Evolutionary conservation across 441 rosid species (phyloP).

Genomic region (Biscutella laevigata): DNA sequence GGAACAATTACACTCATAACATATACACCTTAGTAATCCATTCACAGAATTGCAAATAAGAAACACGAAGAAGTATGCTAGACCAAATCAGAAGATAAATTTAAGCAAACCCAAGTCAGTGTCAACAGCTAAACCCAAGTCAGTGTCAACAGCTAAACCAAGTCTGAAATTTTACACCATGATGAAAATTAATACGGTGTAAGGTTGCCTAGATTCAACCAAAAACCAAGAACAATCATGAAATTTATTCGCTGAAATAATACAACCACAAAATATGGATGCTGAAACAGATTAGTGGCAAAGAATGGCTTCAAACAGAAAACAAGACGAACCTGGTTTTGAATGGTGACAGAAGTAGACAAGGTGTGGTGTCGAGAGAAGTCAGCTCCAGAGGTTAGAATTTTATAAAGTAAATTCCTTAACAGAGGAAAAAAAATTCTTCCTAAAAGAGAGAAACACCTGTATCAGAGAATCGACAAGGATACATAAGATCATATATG

Average conservation of each 20-base stretch:
- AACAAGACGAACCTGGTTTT: slow-evolving; percentile 11
- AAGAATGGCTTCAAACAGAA: not conserved
- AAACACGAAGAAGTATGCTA: not conserved
- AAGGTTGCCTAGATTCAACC: too few species aligned
- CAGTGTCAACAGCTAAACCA: too few species aligned
- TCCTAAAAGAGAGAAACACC: not conserved
- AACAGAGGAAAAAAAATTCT: not conserved
- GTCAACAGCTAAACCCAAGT: too few species aligned
- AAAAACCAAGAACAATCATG: not conserved
- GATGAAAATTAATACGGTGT: too few species aligned
- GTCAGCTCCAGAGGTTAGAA: slow-evolving; percentile 13
- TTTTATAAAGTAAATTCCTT: not conserved
- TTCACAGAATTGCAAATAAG: not conserved
- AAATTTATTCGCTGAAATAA: not conserved
- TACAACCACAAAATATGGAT: not conserved
- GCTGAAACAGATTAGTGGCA: not conserved
- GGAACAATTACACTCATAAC: too few species aligned
- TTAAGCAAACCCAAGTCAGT: not conserved
- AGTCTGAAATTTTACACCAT: too few species aligned
- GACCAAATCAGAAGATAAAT: not conserved
- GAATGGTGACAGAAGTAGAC: not conserved
- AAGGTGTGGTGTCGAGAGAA: not conserved
- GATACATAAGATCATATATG: too few species aligned
- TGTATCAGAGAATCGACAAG: too few species aligned
- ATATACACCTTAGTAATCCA: too few species aligned